These are phyloP conservation scores for Hemileia vastatrix DNA, from an alignment of 1,284 basidiomycete genomes.

Conservation along the genomic window DNA sequence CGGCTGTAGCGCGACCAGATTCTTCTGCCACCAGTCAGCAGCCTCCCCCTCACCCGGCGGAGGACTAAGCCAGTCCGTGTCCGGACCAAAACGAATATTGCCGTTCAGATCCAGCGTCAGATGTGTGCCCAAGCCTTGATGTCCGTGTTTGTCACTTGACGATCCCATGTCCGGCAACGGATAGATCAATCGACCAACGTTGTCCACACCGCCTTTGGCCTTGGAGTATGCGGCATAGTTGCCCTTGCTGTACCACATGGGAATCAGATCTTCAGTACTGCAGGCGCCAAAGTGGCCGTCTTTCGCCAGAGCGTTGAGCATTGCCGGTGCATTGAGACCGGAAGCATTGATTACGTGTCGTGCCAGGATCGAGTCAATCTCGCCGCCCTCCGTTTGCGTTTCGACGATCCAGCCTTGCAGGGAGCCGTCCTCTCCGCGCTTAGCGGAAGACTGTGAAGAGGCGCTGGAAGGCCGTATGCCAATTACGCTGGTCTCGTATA, in stretches of 20 bases:
- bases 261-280: too few relatives aligned
- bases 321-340: constrained; percentile 79
- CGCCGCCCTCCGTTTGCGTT: constrained; percentile 36
- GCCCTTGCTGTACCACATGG: too few relatives aligned
- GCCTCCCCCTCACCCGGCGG: too few relatives aligned
- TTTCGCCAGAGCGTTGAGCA: too few relatives aligned
- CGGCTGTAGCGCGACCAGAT: too few relatives aligned
- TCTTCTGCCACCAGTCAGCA: too few relatives aligned
- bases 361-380: constrained; percentile 62
- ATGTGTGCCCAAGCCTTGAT: constrained; percentile 68
- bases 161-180: constrained; percentile 62
- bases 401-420: constrained; percentile 53
- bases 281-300: too few relatives aligned
- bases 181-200: constrained; percentile 71
- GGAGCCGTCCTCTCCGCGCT: constrained; percentile 52
- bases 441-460: too few relatives aligned
- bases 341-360: constrained; percentile 76
- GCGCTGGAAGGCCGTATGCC: too few relatives aligned
- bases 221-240: constrained; percentile 47
- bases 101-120: constrained; percentile 74
- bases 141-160: neutral
- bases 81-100: constrained; percentile 84
- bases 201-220: constrained; percentile 55
- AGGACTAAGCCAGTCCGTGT: constrained; percentile 88
- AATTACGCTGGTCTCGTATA: constrained; percentile 74